These are phyloP conservation scores for Ambrosiella beaveri DNA, from an alignment of 2,329 filamentous ascomycete species.

Conservation along the genomic window DNA sequence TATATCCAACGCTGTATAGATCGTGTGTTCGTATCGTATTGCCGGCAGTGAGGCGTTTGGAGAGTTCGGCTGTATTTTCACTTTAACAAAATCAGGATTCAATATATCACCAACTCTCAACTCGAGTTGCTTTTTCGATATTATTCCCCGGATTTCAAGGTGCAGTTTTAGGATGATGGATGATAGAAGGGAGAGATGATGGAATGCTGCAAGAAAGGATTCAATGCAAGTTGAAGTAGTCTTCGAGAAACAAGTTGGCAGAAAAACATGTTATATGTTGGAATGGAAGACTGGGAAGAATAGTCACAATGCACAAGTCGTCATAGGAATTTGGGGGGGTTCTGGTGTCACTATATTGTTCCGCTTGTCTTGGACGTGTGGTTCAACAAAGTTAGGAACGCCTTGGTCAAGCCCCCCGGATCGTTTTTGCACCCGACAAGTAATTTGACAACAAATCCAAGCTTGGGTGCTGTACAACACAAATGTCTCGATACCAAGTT, in stretches of 20 bases:
- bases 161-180: not conserved
- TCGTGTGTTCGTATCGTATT: not conserved
- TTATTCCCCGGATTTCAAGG: not conserved
- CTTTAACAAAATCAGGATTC: not conserved
- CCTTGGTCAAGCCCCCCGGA: no score
- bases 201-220: not conserved
- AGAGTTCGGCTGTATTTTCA: not conserved
- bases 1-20: not conserved
- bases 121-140: not conserved
- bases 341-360: no score
- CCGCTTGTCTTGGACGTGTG: no score
- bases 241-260: not conserved
- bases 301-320: not conserved
- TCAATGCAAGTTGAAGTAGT: not conserved
- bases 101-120: not conserved
- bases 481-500: no score
- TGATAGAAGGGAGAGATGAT: not conserved
- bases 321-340: not conserved
- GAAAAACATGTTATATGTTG: not conserved
- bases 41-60: not conserved
- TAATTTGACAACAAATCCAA: no score
- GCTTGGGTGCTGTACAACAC: no score
- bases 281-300: not conserved
- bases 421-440: no score
- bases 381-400: no score